A percentile compares a stretch with the other conserved stretches of the same genome.
Conservation (phyloP, 345 rosid genomes). For the Orychophragmus violaceus region DNA sequence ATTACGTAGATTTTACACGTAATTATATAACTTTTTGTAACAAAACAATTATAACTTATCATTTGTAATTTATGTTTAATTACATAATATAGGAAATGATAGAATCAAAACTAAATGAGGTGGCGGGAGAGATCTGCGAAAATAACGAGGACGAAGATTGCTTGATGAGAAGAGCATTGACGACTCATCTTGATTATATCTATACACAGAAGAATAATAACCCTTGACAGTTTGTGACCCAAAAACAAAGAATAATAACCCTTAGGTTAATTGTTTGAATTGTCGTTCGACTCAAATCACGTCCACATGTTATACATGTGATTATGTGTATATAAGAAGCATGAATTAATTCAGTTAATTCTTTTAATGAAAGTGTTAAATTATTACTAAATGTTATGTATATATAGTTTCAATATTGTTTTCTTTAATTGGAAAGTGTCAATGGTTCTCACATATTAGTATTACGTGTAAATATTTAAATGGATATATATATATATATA, state of each 20-base stretch:
- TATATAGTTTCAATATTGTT: background rate
- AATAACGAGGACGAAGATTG: slow-evolving; percentile 50
- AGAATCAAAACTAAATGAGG: slow-evolving; percentile 27
- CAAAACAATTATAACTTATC: too few relatives aligned
- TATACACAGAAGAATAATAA: slow-evolving; percentile 28
- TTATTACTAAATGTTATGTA: background rate
- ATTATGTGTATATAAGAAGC: background rate
- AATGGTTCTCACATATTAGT: background rate
- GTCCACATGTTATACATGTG: background rate
- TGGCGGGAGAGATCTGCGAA: slow-evolving; percentile 39
- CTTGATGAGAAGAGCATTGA: slow-evolving; percentile 44
- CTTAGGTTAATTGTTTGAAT: background rate
- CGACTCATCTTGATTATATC: slow-evolving; percentile 53
- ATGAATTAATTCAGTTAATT: background rate
- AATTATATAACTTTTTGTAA: background rate
- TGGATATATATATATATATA: too few relatives aligned
- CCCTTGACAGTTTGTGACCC: too few relatives aligned
- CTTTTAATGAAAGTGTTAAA: background rate
- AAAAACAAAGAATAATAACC: too few relatives aligned
- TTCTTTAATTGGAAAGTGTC: background rate
- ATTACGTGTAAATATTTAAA: too few relatives aligned
- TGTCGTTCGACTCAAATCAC: background rate
- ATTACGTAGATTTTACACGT: background rate
- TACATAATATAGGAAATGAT: slow-evolving; percentile 30
- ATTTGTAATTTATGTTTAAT: background rate